These are phyloP conservation scores for Arthrobotrys sphaeroides DNA, from an alignment of 2,329 filamentous ascomycete genomes.

Conservation along the genomic window DNA sequence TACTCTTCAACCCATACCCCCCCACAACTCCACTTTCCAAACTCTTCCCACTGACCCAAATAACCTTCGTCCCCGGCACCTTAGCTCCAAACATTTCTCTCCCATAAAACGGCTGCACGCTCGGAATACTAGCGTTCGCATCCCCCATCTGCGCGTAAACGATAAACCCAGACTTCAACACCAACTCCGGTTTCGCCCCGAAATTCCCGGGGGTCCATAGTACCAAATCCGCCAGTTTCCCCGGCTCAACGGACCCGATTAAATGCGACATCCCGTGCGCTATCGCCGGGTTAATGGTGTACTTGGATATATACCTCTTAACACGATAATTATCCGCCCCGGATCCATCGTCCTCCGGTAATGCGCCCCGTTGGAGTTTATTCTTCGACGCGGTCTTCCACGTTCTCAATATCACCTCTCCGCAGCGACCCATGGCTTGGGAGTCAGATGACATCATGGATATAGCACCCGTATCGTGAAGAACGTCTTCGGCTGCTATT, in stretches of 20 bases:
- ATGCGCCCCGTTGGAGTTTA: conserved; percentile 79
- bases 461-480: conserved; percentile 93
- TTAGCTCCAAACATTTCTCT: conserved; percentile 84
- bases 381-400: conserved; percentile 99
- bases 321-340: conserved; percentile 90
- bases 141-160: conserved; percentile 85
- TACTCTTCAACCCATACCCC: conserved; percentile 79
- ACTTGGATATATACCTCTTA: conserved; percentile 92
- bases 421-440: conserved; percentile 95
- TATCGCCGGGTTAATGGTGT: conserved; percentile 92
- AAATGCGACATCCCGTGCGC: conserved; percentile 89
- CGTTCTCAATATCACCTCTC: conserved; percentile 89
- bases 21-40: conserved; percentile 73
- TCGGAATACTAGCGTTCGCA: conserved; percentile 84
- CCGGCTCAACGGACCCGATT: conserved; percentile 79
- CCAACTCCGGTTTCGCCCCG: conserved; percentile 81
- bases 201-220: conserved; percentile 87
- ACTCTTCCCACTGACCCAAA: conserved; percentile 81
- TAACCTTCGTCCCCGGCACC: conserved; percentile 76
- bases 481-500: conserved; percentile 93
- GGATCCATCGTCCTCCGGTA: conserved; percentile 80
- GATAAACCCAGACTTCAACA: conserved; percentile 86
- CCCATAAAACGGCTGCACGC: conserved; percentile 82
- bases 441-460: conserved; percentile 97
- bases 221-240: conserved; percentile 88